These are phyloP conservation scores for Xylaria sp. DNA, from an alignment of 2,329 filamentous ascomycete genomes.

Conservation along the genomic window DNA sequence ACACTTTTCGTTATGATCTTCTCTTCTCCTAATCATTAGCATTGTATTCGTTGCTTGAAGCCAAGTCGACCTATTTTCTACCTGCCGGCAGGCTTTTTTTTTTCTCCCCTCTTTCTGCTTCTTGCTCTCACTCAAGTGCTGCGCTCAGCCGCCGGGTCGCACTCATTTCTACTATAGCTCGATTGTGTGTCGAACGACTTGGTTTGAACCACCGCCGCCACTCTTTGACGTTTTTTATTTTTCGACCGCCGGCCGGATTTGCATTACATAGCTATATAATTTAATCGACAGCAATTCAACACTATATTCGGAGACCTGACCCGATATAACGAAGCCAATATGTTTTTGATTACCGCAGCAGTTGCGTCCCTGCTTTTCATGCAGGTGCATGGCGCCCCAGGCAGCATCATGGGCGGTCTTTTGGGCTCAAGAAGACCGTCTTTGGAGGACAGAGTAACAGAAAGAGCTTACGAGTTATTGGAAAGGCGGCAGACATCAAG, in stretches of 20 bases:
- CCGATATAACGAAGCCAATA: constrained; percentile 39
- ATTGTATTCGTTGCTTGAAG: constrained; percentile 37
- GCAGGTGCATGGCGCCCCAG: constrained; percentile 50
- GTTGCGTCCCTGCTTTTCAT: constrained; percentile 51
- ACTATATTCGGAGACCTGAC: background rate
- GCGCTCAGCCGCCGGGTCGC: constrained; percentile 32
- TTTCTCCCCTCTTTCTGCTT: constrained; percentile 32
- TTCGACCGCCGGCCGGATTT: constrained; percentile 44
- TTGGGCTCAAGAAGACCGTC: constrained; percentile 26
- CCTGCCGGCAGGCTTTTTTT: constrained; percentile 49
- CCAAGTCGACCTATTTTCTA: constrained; percentile 45
- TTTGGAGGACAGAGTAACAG: constrained; percentile 38
- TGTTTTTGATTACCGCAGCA: constrained; percentile 52
- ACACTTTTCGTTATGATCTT: constrained; percentile 32
- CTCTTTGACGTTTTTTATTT: constrained; percentile 36
- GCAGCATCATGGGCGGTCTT: constrained; percentile 34
- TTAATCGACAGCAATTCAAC: constrained; percentile 12
- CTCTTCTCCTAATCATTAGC: constrained; percentile 38
- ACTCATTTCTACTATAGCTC: constrained; percentile 33
- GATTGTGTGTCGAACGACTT: constrained; percentile 10
- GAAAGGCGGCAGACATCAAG: constrained; percentile 37
- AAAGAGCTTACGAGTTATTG: constrained; percentile 33
- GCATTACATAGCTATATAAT: constrained; percentile 10
- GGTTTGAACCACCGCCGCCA: constrained; percentile 21
- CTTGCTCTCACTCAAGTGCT: constrained; percentile 34